Conservation (phyloP, 331 rosid species). For the Acacia pycnantha region DNA sequence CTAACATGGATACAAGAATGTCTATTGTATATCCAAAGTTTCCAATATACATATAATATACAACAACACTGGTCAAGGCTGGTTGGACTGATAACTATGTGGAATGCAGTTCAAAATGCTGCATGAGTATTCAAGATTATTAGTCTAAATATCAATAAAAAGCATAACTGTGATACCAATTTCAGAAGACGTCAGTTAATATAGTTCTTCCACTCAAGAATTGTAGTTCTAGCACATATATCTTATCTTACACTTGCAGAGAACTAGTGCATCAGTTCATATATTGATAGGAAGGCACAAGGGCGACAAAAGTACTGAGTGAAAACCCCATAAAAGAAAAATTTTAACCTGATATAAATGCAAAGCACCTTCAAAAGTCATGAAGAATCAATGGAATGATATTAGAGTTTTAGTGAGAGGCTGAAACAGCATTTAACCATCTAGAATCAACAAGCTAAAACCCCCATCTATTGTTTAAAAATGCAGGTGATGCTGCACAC, state of each 20-base stretch:
- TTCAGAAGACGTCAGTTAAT: neutral
- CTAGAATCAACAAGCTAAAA: slow-evolving; percentile 14
- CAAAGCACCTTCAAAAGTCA: neutral
- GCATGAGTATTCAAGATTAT: neutral
- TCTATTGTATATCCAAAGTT: neutral
- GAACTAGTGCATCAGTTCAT: neutral
- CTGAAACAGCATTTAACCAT: neutral
- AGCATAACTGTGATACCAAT: neutral
- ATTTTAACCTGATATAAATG: neutral
- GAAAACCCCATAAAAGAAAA: neutral
- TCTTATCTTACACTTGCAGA: neutral
- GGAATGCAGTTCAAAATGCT: neutral
- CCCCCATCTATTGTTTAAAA: slow-evolving; percentile 2
- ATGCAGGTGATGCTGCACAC: slow-evolving; percentile 3
- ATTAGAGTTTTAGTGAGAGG: neutral
- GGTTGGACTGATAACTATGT: neutral
- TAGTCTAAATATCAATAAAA: neutral
- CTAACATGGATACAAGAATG: neutral
- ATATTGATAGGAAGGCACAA: neutral
- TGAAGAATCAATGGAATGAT: neutral
- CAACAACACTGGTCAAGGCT: neutral
- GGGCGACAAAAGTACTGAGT: neutral
- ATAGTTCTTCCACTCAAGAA: neutral
- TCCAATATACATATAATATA: neutral
- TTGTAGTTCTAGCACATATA: neutral